These are phyloP conservation scores for Xylaria hypoxylon DNA, from an alignment of 2,329 filamentous ascomycete genomes.

Conservation along the genomic window DNA sequence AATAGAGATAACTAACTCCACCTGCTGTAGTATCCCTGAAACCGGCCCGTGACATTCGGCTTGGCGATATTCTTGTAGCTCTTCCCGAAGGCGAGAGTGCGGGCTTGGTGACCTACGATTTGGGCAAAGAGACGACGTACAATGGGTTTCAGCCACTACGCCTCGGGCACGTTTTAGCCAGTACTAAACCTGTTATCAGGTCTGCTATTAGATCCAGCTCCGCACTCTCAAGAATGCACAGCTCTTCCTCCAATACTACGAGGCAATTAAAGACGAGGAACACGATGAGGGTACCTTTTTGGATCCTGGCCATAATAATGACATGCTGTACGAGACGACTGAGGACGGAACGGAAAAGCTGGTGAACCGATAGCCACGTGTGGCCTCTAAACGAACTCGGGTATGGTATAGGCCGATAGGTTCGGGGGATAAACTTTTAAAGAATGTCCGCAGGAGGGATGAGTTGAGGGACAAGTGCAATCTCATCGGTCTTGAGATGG, in stretches of 20 bases:
- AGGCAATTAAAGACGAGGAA: constrained; percentile 20
- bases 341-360: constrained; percentile 12
- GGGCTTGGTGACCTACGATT: constrained; percentile 20
- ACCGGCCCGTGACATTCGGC: constrained; percentile 25
- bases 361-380: background rate
- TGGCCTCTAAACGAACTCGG: background rate
- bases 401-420: constrained; percentile 33
- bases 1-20: background rate
- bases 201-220: constrained; percentile 28
- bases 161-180: constrained; percentile 16
- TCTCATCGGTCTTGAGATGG: constrained; percentile 31
- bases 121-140: constrained; percentile 11
- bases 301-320: constrained; percentile 15
- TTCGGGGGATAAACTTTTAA: constrained; percentile 24
- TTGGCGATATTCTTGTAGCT: constrained; percentile 27
- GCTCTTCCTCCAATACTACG: constrained; percentile 19
- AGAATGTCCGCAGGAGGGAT: constrained; percentile 14
- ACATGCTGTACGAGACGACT: background rate
- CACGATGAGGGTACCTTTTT: constrained; percentile 8
- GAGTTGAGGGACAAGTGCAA: constrained; percentile 24
- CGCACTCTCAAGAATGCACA: background rate
- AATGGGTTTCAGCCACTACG: constrained; percentile 4
- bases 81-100: constrained; percentile 17
- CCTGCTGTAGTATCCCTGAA: background rate
- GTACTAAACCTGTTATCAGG: constrained; percentile 19